phyloP scores from a whole-genome alignment of 257 asterid species.

The Avicennia marina region DNA sequence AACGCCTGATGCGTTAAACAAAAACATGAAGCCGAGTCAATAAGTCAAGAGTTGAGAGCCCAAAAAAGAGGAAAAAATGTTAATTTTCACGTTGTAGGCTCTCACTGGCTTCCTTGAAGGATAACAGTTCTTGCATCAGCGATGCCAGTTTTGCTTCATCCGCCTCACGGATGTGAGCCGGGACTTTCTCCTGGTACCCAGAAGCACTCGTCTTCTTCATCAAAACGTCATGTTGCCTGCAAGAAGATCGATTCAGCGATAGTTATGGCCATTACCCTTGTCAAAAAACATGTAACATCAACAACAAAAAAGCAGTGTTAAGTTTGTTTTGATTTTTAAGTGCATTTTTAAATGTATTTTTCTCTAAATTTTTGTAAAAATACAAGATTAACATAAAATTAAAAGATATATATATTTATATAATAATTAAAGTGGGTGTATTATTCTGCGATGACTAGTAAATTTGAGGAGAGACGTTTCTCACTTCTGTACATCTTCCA shows the following conservation, averaged over 20 bases:
- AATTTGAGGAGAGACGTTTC: constrained; percentile 9
- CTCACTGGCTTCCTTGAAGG: constrained; percentile 52
- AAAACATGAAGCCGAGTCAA: background rate
- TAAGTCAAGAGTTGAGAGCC: background rate
- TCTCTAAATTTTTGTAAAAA: too few species aligned
- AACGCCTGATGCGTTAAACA: too few species aligned
- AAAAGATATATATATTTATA: too few species aligned
- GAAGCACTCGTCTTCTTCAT: constrained; percentile 50
- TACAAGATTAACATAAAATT: too few species aligned
- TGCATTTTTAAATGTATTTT: too few species aligned
- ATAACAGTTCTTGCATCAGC: constrained; percentile 45
- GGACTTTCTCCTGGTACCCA: constrained; percentile 77
- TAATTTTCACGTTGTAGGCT: constrained; percentile 46
- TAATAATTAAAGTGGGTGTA: too few species aligned
- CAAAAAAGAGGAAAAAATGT: background rate
- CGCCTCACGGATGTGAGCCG: constrained; percentile 45
- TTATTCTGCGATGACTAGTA: too few species aligned
- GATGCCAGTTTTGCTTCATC: constrained; percentile 52
- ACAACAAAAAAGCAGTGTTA: too few species aligned
- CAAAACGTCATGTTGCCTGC: constrained; percentile 68
- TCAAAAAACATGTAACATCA: too few species aligned
- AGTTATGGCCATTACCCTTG: too few species aligned
- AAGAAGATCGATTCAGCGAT: background rate
- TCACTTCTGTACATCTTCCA: constrained; percentile 75
- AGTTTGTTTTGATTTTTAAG: too few species aligned